Base-by-base conservation (phyloP, 176 grass and related monocot species). In the Alloteropsis semialata region DNA sequence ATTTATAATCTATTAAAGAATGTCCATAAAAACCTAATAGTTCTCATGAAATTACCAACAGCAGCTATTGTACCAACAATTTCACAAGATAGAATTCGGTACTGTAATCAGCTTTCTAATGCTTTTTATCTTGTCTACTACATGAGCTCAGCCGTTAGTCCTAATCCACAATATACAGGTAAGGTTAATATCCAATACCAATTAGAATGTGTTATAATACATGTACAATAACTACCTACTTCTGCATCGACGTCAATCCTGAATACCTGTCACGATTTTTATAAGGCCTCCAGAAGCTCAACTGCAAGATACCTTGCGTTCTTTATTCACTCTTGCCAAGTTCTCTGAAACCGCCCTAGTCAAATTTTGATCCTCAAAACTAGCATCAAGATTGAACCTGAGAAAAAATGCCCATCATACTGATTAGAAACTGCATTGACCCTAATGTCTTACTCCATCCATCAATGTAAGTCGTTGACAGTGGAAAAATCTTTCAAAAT, bases 261-360 rank as follows among this genome's bases (percentile, higher is more conserved):
- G 12, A 82, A 82, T 28, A 33, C 28, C 22, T 33, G 17, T 73
- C 50, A 63, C 5, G 55, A 16, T 55, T 83, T 16, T 60, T 21
- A 4, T 4, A 53, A 60, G 24, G 13, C 10, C 11, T 18, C 60
- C 36, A 73, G n/a, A 50, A 77, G 57, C 69, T 95, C 78, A 93
- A 82, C 72, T 82, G 63, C 91, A 93, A 45, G 83, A 66, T 73
- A 90, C 60, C 80, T 87, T 91, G 74, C 62, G 68, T 58, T 89
- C 64, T 82, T 92, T 97, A 30, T 78, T 87, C 22, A 90, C 44
- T 84, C 86, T 93, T 58, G 89, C 89, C 62, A 96, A 90, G 36
- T 96, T 99, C 61, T 96, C 93, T 17, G 89, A 94, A 83, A 99
- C 93, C 5, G 74, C 84, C 43, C 78, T 83, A 53, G 91, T 99